These are phyloP conservation scores for Petunia secreta DNA, from an alignment of 257 asterid genomes.

Conservation along the genomic window DNA sequence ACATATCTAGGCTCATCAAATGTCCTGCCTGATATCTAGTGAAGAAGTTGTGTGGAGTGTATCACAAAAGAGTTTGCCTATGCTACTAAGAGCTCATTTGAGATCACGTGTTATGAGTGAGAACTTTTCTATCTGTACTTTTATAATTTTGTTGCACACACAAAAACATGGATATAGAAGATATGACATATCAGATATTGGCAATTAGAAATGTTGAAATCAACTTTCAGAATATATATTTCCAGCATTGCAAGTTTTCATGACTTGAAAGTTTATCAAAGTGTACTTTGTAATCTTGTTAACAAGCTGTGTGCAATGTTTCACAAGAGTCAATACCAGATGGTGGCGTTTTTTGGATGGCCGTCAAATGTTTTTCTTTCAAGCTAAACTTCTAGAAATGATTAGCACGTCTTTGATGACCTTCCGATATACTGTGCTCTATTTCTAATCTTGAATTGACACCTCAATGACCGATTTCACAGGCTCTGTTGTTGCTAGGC, in stretches of 20 bases:
- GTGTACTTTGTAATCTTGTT: background rate
- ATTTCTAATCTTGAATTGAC: background rate
- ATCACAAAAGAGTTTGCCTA: background rate
- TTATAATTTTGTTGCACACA: background rate
- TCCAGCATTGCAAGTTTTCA: background rate
- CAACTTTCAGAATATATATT: background rate
- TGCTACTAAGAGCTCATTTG: background rate
- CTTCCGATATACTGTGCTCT: background rate
- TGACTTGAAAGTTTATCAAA: background rate
- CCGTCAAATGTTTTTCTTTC: background rate
- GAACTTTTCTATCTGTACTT: background rate
- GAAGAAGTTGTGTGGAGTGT: too few species aligned
- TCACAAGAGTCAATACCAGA: background rate
- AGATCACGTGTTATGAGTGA: background rate
- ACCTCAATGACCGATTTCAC: slow-evolving; percentile 29
- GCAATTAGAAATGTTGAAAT: background rate
- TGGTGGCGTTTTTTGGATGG: background rate
- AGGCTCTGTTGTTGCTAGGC: slow-evolving; percentile 87
- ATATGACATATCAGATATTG: background rate
- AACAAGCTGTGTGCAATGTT: background rate
- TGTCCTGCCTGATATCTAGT: too few species aligned
- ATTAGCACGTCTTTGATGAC: background rate
- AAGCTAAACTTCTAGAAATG: background rate
- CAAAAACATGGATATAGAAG: background rate
- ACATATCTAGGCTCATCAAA: too few species aligned